Conservation (phyloP, 2,329 filamentous ascomycete species). For the Albifimbria verrucaria region DNA sequence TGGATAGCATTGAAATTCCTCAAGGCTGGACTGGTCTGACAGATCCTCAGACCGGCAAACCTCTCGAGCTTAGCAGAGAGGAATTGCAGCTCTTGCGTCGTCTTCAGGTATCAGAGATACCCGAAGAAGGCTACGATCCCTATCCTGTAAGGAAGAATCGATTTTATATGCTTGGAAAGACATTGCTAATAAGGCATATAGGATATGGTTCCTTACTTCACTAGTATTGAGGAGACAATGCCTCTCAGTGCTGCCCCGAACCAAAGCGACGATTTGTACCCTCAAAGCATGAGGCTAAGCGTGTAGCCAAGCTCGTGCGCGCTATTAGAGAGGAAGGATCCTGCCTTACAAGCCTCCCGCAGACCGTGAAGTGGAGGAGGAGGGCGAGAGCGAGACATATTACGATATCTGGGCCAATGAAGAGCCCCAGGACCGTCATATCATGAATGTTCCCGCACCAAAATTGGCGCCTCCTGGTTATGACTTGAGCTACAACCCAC, state of each 20-base stretch:
- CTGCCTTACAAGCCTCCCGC: constrained; percentile 79
- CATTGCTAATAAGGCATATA: constrained; percentile 22
- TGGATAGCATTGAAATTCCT: constrained; percentile 95
- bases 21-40: constrained; percentile 97
- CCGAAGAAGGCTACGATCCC: constrained; percentile 85
- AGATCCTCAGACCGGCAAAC: constrained; percentile 90
- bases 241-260: constrained; percentile 88
- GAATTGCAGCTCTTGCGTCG: constrained; percentile 86
- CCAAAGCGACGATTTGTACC: constrained; percentile 94
- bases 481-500: constrained; percentile 94
- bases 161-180: background rate
- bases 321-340: constrained; percentile 94
- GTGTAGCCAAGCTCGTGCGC: constrained; percentile 94
- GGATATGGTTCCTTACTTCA: constrained; percentile 93
- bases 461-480: constrained; percentile 92
- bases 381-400: constrained; percentile 66
- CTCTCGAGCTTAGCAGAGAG: constrained; percentile 79
- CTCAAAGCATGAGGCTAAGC: constrained; percentile 94
- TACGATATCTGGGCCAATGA: constrained; percentile 98
- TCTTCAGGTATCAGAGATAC: constrained; percentile 83
- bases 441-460: constrained; percentile 93
- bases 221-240: constrained; percentile 87
- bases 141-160: constrained; percentile 63
- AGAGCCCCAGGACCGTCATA: constrained; percentile 73
- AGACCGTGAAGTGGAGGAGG: constrained; percentile 64